Conservation (phyloP, 176 grass and related monocot species). For the Alloteropsis semialata region DNA sequence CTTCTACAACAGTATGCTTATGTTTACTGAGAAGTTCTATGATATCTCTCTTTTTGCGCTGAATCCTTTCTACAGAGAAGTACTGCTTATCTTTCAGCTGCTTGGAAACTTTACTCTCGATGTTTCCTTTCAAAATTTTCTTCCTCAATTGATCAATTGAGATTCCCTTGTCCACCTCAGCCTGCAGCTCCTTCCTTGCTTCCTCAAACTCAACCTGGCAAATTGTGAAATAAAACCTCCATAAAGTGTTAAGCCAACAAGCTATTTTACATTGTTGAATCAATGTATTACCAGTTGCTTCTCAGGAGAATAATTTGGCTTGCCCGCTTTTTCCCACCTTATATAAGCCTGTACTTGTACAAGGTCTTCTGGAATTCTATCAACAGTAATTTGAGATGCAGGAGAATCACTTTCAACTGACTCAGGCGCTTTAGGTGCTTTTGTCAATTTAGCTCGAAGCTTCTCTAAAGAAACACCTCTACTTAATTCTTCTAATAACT, state of each 20-base stretch:
- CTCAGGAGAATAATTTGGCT: constrained; percentile 83
- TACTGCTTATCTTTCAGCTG: constrained; percentile 75
- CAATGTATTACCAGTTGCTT: constrained; percentile 69
- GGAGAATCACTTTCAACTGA: constrained; percentile 35
- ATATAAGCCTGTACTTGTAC: constrained; percentile 89
- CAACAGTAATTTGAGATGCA: constrained; percentile 17
- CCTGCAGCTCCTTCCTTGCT: constrained; percentile 76
- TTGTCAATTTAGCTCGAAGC: constrained; percentile 70
- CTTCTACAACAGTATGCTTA: constrained; percentile 36
- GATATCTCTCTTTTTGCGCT: constrained; percentile 72
- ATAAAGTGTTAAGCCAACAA: constrained; percentile 5
- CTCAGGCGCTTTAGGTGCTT: constrained; percentile 55
- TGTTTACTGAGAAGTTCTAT: constrained; percentile 71
- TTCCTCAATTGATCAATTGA: constrained; percentile 63
- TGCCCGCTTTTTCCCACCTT: constrained; percentile 93
- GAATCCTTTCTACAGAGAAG: constrained; percentile 79
- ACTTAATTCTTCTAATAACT: constrained; percentile 77
- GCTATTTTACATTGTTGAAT: background rate
- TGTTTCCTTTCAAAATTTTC: constrained; percentile 73
- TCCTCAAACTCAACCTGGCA: constrained; percentile 79
- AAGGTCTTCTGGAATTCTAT: constrained; percentile 63
- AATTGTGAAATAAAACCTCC: constrained; percentile 33
- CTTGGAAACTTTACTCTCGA: constrained; percentile 77
- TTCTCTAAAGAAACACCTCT: constrained; percentile 73
- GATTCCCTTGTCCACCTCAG: constrained; percentile 70